Conservation (phyloP, 2,329 filamentous ascomycete genomes). For the Ophiostoma angusticollis region DNA sequence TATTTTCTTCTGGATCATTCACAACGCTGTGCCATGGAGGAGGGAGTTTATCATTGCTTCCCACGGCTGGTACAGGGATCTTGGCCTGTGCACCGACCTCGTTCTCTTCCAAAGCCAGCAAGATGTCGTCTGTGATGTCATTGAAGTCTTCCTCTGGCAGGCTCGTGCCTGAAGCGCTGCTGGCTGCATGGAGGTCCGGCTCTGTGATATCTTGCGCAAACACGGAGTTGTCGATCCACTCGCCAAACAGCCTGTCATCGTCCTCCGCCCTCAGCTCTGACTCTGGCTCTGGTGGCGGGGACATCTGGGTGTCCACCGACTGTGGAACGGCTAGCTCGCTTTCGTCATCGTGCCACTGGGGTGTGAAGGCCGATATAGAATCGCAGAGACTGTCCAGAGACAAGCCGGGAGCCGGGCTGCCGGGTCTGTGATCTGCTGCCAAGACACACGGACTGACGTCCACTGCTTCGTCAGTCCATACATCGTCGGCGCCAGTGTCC, state of each 20-base stretch:
- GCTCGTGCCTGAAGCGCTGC: not conserved
- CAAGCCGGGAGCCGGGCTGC: no score
- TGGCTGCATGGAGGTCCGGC: no score
- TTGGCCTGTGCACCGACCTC: slow-evolving; percentile 2
- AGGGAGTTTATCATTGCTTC: not conserved
- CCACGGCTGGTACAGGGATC: not conserved
- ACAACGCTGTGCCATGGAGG: not conserved
- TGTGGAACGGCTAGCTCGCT: no score
- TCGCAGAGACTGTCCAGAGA: no score
- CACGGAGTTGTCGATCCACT: not conserved
- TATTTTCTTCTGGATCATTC: not conserved
- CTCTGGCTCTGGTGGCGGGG: no score
- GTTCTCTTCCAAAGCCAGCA: slow-evolving; percentile 1
- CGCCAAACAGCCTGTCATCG: not conserved
- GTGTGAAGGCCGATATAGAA: no score
- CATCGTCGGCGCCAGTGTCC: not conserved
- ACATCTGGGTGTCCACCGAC: no score
- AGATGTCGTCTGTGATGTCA: not conserved
- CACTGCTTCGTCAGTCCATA: not conserved
- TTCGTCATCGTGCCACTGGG: no score
- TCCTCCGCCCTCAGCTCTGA: not conserved
- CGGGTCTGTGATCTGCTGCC: not conserved
- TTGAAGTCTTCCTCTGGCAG: not conserved
- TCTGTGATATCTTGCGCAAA: not conserved
- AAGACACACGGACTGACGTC: not conserved